phyloP scores from a whole-genome alignment of 192 early-diverging fungal species.

The Coemansia sp. region DNA sequence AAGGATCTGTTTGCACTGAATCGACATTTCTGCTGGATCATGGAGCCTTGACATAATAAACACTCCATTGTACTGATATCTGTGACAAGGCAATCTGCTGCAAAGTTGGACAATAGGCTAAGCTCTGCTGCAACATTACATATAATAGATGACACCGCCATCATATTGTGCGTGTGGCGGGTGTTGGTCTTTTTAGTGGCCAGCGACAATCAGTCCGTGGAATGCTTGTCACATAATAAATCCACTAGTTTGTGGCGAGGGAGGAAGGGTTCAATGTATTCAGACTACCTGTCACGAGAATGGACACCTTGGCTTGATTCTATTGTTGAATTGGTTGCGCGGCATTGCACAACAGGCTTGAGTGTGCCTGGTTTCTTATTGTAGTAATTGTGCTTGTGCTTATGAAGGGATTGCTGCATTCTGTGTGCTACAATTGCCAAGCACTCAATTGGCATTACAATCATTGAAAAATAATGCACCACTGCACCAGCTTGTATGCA shows the following conservation, averaged over 20 bases:
- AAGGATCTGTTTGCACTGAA: no score
- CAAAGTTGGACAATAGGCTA: slow-evolving; percentile 2
- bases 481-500: background rate
- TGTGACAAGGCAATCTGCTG: no score
- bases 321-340: slow-evolving; percentile 3
- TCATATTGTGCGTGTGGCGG: slow-evolving; percentile 2
- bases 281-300: background rate
- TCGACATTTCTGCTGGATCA: no score
- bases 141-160: background rate
- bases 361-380: background rate
- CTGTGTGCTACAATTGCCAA: slow-evolving; percentile 1
- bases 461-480: slow-evolving; percentile 5
- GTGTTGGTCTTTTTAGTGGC: background rate
- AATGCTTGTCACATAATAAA: background rate
- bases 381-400: slow-evolving; percentile 5
- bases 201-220: background rate
- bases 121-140: background rate
- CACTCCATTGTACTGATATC: no score
- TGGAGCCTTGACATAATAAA: no score
- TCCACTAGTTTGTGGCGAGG: background rate
- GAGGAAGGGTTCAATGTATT: background rate
- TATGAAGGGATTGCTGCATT: background rate
- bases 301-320: background rate
- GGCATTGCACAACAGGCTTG: background rate
- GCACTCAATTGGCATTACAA: background rate